Base-by-base conservation (phyloP, 108 stramenopile genomes). In the Cyclostephanos tholiformis region DNA sequence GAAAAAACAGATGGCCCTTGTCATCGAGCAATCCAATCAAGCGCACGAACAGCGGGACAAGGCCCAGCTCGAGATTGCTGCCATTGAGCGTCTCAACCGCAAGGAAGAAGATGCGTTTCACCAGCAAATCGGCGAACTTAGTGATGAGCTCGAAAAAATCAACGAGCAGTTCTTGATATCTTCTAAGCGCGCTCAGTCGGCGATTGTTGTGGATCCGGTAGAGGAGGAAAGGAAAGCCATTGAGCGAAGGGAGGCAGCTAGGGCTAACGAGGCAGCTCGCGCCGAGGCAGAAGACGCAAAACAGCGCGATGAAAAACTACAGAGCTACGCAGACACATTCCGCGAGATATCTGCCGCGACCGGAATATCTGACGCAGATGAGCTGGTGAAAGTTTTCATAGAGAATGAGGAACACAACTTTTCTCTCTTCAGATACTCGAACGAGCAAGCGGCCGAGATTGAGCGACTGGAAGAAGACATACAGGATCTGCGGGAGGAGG, bases 21-120 rank as follows among this genome's bases (percentile, higher is more conserved):
- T 93, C 69, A 95, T 95, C 56, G 95, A 95, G 86, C 67, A 82
- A 51, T 85, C 87, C 14, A 96, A 96, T 77, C 67, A 84, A 52
- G 86, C 89, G 19, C 94, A 96, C 63, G 95, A 96, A 80, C 84
- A 92, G 50, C 82, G 93, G n/a, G 95, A 96, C 78, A 87, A 84
- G 66, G 90, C 86, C 48, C 87, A 85, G 83, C 76, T 96, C 36
- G 87, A 90, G 82, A 91, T 95, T 64, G 88, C 88, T 26, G 94
- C 92, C 16, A 89, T 93, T 27, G 92, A 90, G 67, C 91, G 89
- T 75, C 87, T 88, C 11, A 90, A 88, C 55, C 82, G 89, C 16
- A 88, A 76, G 49, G 92, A 96, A 71, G 84, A 86, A 51, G 87
- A 86, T 50, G 90, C 88, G 19, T 88, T 87, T 59, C 87, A 92